phyloP scores from a whole-genome alignment of 2,329 filamentous ascomycete genomes.

The Colletotrichum lini region DNA sequence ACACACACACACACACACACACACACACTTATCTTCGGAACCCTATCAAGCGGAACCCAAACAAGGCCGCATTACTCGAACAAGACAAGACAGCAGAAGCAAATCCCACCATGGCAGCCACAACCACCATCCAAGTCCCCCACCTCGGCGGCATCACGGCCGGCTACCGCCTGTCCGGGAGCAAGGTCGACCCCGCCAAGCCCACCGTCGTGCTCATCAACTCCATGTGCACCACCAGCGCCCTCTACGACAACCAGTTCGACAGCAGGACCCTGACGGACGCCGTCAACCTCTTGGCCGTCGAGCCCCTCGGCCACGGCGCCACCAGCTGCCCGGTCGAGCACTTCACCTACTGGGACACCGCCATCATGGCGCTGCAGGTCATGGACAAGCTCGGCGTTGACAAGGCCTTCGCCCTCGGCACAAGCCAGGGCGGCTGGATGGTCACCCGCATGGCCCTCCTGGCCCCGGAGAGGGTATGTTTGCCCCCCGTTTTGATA shows the following conservation, averaged over 20 bases:
- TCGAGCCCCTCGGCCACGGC: constrained; percentile 69
- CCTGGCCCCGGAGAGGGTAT: constrained; percentile 62
- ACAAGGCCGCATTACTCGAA: background rate
- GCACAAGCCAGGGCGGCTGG: constrained; percentile 69
- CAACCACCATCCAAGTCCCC: constrained; percentile 60
- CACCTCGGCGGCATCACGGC: constrained; percentile 64
- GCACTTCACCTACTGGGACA: constrained; percentile 70
- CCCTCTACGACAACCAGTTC: constrained; percentile 63
- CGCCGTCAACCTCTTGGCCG: constrained; percentile 64
- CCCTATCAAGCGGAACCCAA: constrained; percentile 2
- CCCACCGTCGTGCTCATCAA: constrained; percentile 67
- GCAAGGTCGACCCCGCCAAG: constrained; percentile 63
- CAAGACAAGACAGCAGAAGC: background rate
- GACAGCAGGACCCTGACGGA: constrained; percentile 55
- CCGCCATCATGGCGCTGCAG: constrained; percentile 68
- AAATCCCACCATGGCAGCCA: constrained; percentile 52
- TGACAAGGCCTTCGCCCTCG: constrained; percentile 63
- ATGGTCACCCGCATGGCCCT: constrained; percentile 66
- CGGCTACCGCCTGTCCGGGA: constrained; percentile 60
- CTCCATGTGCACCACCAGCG: constrained; percentile 64
- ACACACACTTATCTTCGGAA: background rate
- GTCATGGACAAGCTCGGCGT: constrained; percentile 66
- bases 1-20: constrained; percentile 2
- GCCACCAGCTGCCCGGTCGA: constrained; percentile 58
- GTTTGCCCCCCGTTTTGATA: constrained; percentile 15